Evolutionary conservation across 352 stramenopile genomes (phyloP), one percentile per base, ranked within the genome.

Genomic region (Globisporangium splendens): DNA sequence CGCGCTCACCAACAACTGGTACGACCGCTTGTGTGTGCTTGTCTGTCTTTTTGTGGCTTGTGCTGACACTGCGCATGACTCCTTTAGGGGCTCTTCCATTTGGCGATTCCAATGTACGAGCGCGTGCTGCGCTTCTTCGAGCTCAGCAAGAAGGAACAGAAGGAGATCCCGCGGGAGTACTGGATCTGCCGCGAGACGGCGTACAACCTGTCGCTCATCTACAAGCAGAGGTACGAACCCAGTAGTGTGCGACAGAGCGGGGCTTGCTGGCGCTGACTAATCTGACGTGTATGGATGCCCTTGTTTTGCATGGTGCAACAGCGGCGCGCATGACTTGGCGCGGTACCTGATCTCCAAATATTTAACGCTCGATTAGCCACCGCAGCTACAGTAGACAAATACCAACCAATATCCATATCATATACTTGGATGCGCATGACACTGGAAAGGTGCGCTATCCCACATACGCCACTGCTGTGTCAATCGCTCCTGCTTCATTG

Each of bases 161-260:
- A 61, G 2, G 65, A 88, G 10, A 67, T 91, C 18, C 78, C 80
- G 1, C 56, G 61, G 2, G 78, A 92, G 64, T 93, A 91, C 50
- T 68, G 81, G 47, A 70, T 95, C 14, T 93, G 78, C 54, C 74
- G 80, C 20, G 86, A 95, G 64, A 91, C 86, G 8, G 86, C 86
- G n/a, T 93, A 93, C 69, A 95, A 95, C 44, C 67, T 95, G 39
- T 91, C 83, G 15, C 72, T 95, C 28, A 93, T 95, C 35, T 95
- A 95, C 68, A 87, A 89, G 48, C 79, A 95, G 61, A 94, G 85
- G 85, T 94, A 33, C 35, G 46, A 43, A 8, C 3, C 7, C 8
- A 18, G n/a, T 54, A 13, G 20, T 22, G 33, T 28, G 28, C 8
- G 14, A 48, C 8, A 21, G 21, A 21, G 46, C 17, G 14, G 4